A percentile compares a stretch with the other conserved stretches of the same genome.
These are phyloP conservation scores for Fraxinus cuspidata DNA, from an alignment of 257 asterid species.

Conservation along the genomic window DNA sequence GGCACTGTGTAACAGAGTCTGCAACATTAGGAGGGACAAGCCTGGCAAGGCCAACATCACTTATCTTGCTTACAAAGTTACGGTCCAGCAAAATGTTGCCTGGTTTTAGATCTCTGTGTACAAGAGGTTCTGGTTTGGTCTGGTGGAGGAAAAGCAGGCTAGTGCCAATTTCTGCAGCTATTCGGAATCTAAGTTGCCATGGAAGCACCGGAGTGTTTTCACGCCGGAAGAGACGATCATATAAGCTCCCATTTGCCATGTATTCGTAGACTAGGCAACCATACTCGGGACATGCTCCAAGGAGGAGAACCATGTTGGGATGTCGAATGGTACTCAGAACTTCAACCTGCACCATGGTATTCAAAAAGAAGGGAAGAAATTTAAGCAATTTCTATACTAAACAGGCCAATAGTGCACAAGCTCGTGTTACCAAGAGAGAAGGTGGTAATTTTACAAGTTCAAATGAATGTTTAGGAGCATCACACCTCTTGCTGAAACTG, in stretches of 20 bases:
- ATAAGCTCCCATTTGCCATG: conserved; percentile 20
- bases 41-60: conserved; percentile 19
- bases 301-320: conserved; percentile 22
- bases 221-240: conserved; percentile 16
- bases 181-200: conserved; percentile 12
- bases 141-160: conserved; percentile 18
- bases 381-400: neutral
- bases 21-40: conserved; percentile 21
- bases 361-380: neutral
- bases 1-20: conserved; percentile 14
- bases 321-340: conserved; percentile 10
- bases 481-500: conserved; percentile 34
- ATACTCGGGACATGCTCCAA: conserved; percentile 22
- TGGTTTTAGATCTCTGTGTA: conserved; percentile 11
- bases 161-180: conserved; percentile 18
- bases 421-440: neutral
- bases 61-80: conserved; percentile 10
- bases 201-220: conserved; percentile 11
- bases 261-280: conserved; percentile 18
- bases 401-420: neutral
- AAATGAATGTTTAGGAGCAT: neutral
- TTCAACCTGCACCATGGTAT: conserved; percentile 4
- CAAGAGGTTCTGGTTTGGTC: conserved; percentile 18
- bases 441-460: neutral
- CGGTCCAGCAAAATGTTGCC: conserved; percentile 19